phyloP scores from a whole-genome alignment of 495 filamentous ascomycete species.

The Penicillium subrubescens region DNA sequence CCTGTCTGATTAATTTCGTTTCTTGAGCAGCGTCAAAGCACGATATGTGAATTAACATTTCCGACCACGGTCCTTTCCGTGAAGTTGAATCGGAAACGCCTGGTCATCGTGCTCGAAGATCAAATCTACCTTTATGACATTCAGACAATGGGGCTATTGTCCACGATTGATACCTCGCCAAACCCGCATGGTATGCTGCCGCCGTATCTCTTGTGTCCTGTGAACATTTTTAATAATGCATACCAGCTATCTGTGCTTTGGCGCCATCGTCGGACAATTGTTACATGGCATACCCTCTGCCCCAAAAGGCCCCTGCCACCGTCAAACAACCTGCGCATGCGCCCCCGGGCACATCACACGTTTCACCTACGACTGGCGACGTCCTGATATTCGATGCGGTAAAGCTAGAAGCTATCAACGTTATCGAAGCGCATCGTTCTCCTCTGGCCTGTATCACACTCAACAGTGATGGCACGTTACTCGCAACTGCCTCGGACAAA shows the following conservation, averaged over 20 bases:
- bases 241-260: conserved; percentile 81
- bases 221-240: neutral
- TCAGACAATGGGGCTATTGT: conserved; percentile 91
- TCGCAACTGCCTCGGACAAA: conserved; percentile 95
- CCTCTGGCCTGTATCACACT: conserved; percentile 86
- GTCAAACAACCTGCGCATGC: conserved; percentile 77
- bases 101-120: conserved; percentile 90
- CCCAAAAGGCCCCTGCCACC: conserved; percentile 72
- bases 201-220: conserved; percentile 8
- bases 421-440: conserved; percentile 90
- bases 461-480: conserved; percentile 88
- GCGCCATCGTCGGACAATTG: conserved; percentile 95
- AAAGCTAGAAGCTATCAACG: conserved; percentile 86
- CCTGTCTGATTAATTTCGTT: conserved; percentile 7
- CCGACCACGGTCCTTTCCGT: conserved; percentile 92
- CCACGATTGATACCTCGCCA: conserved; percentile 88
- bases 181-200: conserved; percentile 71
- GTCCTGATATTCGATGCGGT: conserved; percentile 89
- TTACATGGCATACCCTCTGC: conserved; percentile 90
- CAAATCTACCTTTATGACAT: conserved; percentile 98
- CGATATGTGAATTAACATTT: conserved; percentile 98
- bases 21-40: conserved; percentile 72
- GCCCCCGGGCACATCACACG: conserved; percentile 70
- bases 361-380: conserved; percentile 85
- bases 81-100: conserved; percentile 87